A percentile compares a stretch with the other conserved stretches of the same genome.
Evolutionary conservation across 768 basidiomycete genomes (phyloP).

Genomic region (Suillus plorans): DNA sequence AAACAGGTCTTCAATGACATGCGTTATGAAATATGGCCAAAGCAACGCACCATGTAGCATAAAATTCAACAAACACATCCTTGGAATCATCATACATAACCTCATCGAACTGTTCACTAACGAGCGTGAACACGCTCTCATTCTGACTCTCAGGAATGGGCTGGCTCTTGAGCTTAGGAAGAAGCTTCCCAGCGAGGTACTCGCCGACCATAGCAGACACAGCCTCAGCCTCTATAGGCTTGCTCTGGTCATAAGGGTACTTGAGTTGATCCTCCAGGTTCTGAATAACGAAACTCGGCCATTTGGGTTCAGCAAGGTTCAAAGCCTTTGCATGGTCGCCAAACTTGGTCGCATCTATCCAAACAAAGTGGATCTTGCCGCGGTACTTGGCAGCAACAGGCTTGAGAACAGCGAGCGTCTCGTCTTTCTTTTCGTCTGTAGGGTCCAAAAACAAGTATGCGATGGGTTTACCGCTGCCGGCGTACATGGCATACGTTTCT

Average conservation of each 20-base stretch:
- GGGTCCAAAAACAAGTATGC: constrained; percentile 96
- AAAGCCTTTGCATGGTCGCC: constrained; percentile 94
- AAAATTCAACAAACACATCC: constrained; percentile 97
- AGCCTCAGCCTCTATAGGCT: constrained; percentile 55
- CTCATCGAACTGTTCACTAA: constrained; percentile 87
- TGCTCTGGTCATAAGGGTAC: constrained; percentile 78
- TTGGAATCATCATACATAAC: constrained; percentile 84
- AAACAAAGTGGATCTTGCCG: constrained; percentile 93
- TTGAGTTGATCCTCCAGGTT: constrained; percentile 82
- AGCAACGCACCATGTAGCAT: constrained; percentile 83
- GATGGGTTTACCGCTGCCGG: constrained; percentile 78
- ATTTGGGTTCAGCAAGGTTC: constrained; percentile 80
- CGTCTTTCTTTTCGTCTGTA: constrained; percentile 58
- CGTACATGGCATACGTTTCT: constrained; percentile 91
- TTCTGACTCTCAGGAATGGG: constrained; percentile 82
- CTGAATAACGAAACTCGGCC: constrained; percentile 95
- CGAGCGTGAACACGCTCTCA: constrained; percentile 79
- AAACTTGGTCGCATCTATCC: constrained; percentile 95
- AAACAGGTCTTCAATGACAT: background rate
- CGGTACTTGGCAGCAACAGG: constrained; percentile 82
- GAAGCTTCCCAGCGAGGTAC: constrained; percentile 70
- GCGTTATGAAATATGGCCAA: background rate
- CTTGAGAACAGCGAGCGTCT: constrained; percentile 63
- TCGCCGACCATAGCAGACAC: constrained; percentile 60
- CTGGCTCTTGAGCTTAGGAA: constrained; percentile 87